Evolutionary conservation across 179 eudicot species (phyloP).

Genomic region (Drosera spatulata): DNA sequence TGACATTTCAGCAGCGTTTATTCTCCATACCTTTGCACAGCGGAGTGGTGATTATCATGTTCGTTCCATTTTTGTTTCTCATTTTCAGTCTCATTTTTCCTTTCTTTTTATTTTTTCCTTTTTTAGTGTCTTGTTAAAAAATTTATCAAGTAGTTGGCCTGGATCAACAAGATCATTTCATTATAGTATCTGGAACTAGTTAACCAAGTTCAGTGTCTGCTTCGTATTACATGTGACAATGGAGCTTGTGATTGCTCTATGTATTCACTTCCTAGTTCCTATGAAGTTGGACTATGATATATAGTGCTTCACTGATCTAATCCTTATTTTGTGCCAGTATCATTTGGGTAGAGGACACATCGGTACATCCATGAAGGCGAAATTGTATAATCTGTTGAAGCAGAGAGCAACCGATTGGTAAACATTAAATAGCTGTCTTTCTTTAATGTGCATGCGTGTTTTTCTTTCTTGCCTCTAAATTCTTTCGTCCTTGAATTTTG

Average conservation of each 20-base stretch:
- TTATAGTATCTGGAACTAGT: too few relatives aligned
- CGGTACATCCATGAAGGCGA: constrained; percentile 66
- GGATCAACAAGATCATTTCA: too few relatives aligned
- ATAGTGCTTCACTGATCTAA: constrained; percentile 1
- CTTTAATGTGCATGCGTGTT: constrained; percentile 3
- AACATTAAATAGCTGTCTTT: constrained; percentile 1
- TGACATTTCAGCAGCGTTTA: too few relatives aligned
- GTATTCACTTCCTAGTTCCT: background rate
- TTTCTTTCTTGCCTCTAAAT: constrained; percentile 3
- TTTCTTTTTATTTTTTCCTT: too few relatives aligned
- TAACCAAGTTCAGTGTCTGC: too few relatives aligned
- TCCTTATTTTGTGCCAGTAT: constrained; percentile 31
- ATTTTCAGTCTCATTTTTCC: too few relatives aligned
- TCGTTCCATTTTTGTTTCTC: too few relatives aligned
- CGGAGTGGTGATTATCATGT: too few relatives aligned
- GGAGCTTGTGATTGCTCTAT: background rate
- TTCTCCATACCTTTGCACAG: too few relatives aligned
- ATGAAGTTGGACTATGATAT: background rate
- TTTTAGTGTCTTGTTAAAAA: too few relatives aligned
- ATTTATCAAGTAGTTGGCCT: too few relatives aligned
- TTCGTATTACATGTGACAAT: too few relatives aligned
- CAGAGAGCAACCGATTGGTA: constrained; percentile 31
- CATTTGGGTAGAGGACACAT: constrained; percentile 94
- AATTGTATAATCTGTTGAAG: constrained; percentile 41
- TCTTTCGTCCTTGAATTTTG: constrained; percentile 12